A percentile compares a stretch with the other conserved stretches of the same genome.
Evolutionary conservation across 228 moss, liverwort and hornwort genomes (phyloP).

Genomic region (Sphagnum fallax): DNA sequence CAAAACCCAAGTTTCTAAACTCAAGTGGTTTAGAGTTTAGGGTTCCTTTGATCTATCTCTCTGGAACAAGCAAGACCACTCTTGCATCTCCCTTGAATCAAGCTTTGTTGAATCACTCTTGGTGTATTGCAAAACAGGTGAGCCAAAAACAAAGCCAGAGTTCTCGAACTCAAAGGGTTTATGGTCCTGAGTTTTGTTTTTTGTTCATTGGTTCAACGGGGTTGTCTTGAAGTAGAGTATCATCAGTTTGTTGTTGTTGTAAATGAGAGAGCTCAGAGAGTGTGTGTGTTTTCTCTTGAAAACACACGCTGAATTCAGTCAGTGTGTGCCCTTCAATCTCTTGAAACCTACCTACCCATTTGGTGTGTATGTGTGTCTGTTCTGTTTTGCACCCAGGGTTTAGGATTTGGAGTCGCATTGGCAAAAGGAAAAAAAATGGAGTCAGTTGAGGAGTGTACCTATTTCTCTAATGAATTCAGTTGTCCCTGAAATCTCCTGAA

Average conservation of each 20-base stretch:
- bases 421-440: too few species aligned
- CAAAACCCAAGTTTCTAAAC: neutral
- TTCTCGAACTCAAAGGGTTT: neutral
- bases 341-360: too few species aligned
- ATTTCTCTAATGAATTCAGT: too few species aligned
- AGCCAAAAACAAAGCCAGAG: neutral
- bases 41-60: neutral
- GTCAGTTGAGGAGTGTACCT: too few species aligned
- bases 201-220: neutral
- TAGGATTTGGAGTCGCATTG: too few species aligned
- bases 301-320: too few species aligned
- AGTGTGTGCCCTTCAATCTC: too few species aligned
- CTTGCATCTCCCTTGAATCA: neutral
- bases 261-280: too few species aligned
- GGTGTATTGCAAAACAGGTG: slow-evolving; percentile 74
- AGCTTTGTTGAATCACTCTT: slow-evolving; percentile 47
- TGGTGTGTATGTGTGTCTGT: too few species aligned
- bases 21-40: neutral
- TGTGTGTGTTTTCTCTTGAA: too few species aligned
- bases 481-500: too few species aligned
- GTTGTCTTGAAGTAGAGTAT: neutral
- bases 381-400: too few species aligned
- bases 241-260: neutral
- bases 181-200: neutral
- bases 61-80: neutral